Percentiles rank a stretch among this genome's conserved stretches.
phyloP scores from a whole-genome alignment of 805 yeast genomes.

The Cyberlindnera lachancei region DNA sequence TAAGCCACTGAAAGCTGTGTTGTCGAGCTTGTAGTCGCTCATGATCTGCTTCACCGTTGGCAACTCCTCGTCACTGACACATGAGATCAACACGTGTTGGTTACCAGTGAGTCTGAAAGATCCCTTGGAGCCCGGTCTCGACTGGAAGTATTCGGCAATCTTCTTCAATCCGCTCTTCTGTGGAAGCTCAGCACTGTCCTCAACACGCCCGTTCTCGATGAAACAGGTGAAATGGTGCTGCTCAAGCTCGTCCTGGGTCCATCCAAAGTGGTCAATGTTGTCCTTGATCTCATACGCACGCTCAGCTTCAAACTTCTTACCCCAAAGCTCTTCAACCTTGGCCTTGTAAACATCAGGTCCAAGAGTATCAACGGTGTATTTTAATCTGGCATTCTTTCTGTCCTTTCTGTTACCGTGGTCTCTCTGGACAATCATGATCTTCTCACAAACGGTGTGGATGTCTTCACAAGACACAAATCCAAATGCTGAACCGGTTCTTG shows the following conservation, averaged over 20 bases:
- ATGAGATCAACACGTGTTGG: constrained; percentile 80
- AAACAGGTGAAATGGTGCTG: constrained; percentile 87
- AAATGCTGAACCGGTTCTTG: constrained; percentile 84
- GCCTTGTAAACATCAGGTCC: constrained; percentile 77
- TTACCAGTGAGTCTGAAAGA: constrained; percentile 93
- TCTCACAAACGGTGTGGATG: constrained; percentile 75
- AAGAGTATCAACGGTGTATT: constrained; percentile 92
- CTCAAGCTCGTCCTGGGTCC: constrained; percentile 83
- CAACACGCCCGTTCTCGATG: constrained; percentile 94
- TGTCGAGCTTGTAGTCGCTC: constrained; percentile 73
- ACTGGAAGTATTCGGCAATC: constrained; percentile 61
- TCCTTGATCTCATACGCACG: constrained; percentile 72
- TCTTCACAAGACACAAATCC: constrained; percentile 69
- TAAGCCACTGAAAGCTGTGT: constrained; percentile 72
- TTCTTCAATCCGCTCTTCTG: constrained; percentile 81
- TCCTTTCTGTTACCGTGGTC: constrained; percentile 92
- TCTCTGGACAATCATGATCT: constrained; percentile 88
- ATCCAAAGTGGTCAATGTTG: constrained; percentile 87
- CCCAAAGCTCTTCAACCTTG: constrained; percentile 80
- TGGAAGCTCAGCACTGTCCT: constrained; percentile 83
- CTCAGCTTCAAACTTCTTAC: constrained; percentile 63
- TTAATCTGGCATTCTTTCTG: constrained; percentile 96
- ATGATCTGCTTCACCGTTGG: constrained; percentile 54
- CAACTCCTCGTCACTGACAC: constrained; percentile 63
- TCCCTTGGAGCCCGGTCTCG: constrained; percentile 48